Percentiles rank a stretch among this genome's conserved stretches.
Evolutionary conservation across 2,329 filamentous ascomycete species (phyloP).

Genomic region (Talaromyces piceae): DNA sequence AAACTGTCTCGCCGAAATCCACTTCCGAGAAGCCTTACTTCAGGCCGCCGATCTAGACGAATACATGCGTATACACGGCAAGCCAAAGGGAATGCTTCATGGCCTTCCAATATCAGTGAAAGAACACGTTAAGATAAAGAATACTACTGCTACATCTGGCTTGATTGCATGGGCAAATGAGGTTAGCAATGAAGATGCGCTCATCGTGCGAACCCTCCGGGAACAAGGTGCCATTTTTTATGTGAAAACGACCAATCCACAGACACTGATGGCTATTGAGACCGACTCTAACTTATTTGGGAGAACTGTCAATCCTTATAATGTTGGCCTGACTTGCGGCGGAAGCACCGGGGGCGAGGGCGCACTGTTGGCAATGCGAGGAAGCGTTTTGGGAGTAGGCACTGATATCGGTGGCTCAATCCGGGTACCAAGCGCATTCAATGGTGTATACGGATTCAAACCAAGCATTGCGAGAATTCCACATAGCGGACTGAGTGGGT

Average conservation of each 20-base stretch:
- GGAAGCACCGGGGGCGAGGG: constrained; percentile 45
- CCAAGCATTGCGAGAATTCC: constrained; percentile 18
- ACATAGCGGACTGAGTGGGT: constrained; percentile 6
- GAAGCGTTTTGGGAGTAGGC: constrained; percentile 56
- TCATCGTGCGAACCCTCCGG: constrained; percentile 11
- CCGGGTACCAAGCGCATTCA: constrained; percentile 18
- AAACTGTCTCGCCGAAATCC: constrained; percentile 31
- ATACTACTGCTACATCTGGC: constrained; percentile 33
- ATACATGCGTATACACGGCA: constrained; percentile 22
- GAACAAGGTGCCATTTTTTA: constrained; percentile 6
- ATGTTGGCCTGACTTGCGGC: constrained; percentile 25
- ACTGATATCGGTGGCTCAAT: constrained; percentile 50
- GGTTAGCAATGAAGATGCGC: constrained; percentile 12
- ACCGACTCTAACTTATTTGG: constrained; percentile 36
- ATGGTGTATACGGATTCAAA: constrained; percentile 20
- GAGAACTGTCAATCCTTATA: constrained; percentile 34
- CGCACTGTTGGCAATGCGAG: constrained; percentile 53
- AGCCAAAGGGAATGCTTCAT: constrained; percentile 30
- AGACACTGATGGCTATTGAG: constrained; percentile 4
- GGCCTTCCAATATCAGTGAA: constrained; percentile 42
- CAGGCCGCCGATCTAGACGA: constrained; percentile 31
- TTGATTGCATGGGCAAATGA: constrained; percentile 13
- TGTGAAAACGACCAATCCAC: constrained; percentile 6
- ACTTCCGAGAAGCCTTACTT: constrained; percentile 28
- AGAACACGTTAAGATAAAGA: constrained; percentile 49